Conservation (phyloP, 2,329 filamentous ascomycete genomes). For the Penicillium concentricum region DNA sequence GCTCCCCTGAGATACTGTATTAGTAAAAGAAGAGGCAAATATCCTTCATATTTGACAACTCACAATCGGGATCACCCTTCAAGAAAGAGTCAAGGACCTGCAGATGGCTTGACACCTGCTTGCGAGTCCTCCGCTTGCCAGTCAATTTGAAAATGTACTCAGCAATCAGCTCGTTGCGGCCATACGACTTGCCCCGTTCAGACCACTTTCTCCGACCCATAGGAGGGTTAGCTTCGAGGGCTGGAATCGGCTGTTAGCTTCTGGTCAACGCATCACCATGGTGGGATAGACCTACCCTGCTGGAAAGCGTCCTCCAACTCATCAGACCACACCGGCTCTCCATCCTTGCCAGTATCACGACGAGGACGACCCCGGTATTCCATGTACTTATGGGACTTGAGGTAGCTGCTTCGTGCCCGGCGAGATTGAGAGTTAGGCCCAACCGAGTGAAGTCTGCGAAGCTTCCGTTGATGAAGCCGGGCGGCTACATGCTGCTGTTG, state of each 20-base stretch:
- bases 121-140: constrained; percentile 53
- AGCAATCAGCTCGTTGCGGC: constrained; percentile 62
- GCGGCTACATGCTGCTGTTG: constrained; percentile 29
- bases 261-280: neutral
- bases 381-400: constrained; percentile 46
- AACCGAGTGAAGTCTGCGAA: constrained; percentile 37
- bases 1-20: constrained; percentile 31
- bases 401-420: constrained; percentile 33
- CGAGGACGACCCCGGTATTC: constrained; percentile 45
- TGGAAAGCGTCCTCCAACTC: constrained; percentile 49
- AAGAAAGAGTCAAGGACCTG: constrained; percentile 61
- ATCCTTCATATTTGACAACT: constrained; percentile 23
- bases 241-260: constrained; percentile 28
- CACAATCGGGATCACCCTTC: constrained; percentile 53
- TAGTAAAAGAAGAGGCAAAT: neutral
- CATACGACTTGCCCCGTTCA: constrained; percentile 53
- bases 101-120: constrained; percentile 64
- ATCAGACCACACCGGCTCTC: constrained; percentile 48
- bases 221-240: constrained; percentile 55
- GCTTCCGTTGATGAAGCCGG: constrained; percentile 35
- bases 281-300: constrained; percentile 37
- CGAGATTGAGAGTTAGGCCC: constrained; percentile 29
- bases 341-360: constrained; percentile 44
- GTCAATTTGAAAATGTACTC: constrained; percentile 58
- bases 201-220: constrained; percentile 58